Percentiles rank a stretch among this genome's conserved stretches.
phyloP scores from a whole-genome alignment of 768 basidiomycete genomes.

The Mycena sanguinolenta region DNA sequence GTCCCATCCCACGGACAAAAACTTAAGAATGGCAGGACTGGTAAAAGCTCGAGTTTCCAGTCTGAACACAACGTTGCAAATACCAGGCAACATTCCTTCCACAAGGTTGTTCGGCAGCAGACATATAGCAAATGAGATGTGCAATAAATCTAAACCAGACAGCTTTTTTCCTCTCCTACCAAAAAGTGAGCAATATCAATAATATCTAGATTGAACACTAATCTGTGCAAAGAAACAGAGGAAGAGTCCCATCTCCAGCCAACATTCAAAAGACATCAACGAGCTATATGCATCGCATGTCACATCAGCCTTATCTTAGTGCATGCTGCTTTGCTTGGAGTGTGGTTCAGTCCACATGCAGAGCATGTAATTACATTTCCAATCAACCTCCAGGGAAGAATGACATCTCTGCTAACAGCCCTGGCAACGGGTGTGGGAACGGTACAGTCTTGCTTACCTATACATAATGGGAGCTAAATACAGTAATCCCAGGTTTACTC shows the following conservation, averaged over 20 bases:
- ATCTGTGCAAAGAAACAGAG: background rate
- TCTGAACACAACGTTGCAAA: background rate
- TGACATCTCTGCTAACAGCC: conserved; percentile 1
- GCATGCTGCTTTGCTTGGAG: background rate
- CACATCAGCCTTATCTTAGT: background rate
- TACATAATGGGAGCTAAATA: background rate
- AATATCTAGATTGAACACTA: background rate
- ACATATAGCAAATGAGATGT: background rate
- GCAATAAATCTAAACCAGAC: background rate
- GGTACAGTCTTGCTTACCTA: background rate
- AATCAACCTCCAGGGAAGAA: background rate
- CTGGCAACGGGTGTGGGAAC: background rate
- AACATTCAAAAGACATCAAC: background rate
- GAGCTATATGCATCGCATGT: background rate
- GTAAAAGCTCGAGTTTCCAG: background rate
- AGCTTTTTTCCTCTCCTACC: background rate
- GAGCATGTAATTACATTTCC: background rate
- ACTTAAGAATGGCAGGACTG: background rate
- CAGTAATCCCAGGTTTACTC: background rate
- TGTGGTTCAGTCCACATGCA: conserved; percentile 1
- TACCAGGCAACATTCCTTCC: background rate
- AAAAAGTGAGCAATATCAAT: background rate
- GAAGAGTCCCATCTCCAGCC: background rate
- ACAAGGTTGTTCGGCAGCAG: background rate
- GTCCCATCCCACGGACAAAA: background rate